Evolutionary conservation across 306 rosid species (phyloP).

Genomic region (Dryas alaskensis): DNA sequence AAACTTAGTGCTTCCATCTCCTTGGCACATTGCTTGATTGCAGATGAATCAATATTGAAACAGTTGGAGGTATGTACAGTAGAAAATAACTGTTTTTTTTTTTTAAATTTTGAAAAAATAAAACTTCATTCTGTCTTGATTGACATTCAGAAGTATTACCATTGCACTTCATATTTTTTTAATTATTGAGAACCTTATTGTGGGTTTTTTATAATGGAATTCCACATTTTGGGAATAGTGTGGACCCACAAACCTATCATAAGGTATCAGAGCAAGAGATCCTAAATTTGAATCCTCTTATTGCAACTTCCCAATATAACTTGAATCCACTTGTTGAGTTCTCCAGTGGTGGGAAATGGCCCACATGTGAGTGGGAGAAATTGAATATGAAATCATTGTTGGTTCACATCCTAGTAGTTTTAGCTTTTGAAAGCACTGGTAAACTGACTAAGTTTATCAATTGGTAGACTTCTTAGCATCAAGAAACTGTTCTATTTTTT

Average conservation of each 20-base stretch:
- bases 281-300: neutral
- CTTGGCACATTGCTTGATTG: conserved; percentile 55
- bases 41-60: conserved; percentile 62
- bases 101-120: too few relatives aligned
- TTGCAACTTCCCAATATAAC: neutral
- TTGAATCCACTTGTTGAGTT: neutral
- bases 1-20: conserved; percentile 51
- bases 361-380: conserved; percentile 2
- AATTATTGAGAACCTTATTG: neutral
- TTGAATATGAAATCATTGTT: neutral
- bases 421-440: neutral
- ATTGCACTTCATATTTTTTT: neutral
- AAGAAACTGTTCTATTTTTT: neutral
- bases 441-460: neutral
- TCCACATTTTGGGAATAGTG: neutral
- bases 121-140: neutral
- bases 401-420: neutral
- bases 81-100: neutral
- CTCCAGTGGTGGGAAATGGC: neutral
- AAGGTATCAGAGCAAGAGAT: neutral
- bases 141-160: neutral
- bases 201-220: neutral
- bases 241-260: neutral
- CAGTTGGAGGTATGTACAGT: conserved; percentile 65
- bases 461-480: neutral